A percentile compares a stretch with the other conserved stretches of the same genome.
Conservation (phyloP, 495 filamentous ascomycete species). For the Aspergillus asperescens region DNA sequence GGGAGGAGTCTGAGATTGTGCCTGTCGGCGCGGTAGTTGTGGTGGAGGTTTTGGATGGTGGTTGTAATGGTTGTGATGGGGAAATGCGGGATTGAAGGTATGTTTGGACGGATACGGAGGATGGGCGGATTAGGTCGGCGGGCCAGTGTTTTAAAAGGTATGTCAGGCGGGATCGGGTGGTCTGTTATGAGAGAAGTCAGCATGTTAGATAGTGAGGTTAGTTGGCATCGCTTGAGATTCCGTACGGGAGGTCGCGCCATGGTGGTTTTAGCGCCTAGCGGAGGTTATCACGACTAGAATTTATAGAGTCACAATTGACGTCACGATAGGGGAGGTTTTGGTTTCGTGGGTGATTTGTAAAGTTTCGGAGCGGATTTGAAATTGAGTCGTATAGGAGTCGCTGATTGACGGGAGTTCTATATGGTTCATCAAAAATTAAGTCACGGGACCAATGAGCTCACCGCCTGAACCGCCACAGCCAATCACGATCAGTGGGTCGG, state of each 20-base stretch:
- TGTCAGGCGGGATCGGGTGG: constrained; percentile 52
- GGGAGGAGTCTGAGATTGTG: constrained; percentile 51
- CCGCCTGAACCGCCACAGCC: constrained; percentile 8
- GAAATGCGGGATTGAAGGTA: constrained; percentile 60
- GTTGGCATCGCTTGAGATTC: too few relatives aligned
- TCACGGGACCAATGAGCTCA: constrained; percentile 12
- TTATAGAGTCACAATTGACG: not conserved
- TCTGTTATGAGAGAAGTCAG: constrained; percentile 21
- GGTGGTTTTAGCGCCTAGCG: not conserved
- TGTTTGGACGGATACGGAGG: constrained; percentile 63
- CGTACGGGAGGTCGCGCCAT: constrained; percentile 32
- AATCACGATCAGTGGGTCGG: constrained; percentile 2
- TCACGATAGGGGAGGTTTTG: not conserved
- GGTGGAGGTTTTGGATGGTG: constrained; percentile 12
- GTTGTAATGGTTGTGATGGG: constrained; percentile 16
- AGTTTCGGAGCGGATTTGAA: too few relatives aligned
- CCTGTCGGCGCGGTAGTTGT: constrained; percentile 16
- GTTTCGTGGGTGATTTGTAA: too few relatives aligned
- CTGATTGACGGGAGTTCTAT: too few relatives aligned
- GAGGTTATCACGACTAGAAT: not conserved
- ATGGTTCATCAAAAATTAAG: constrained; percentile 14
- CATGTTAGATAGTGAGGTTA: not conserved
- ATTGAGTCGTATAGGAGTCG: too few relatives aligned
- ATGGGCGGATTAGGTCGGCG: constrained; percentile 68
- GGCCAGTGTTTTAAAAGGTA: constrained; percentile 70